phyloP scores from a whole-genome alignment of 2,329 filamentous ascomycete genomes.

The Penicillium aurantiogriseum region DNA sequence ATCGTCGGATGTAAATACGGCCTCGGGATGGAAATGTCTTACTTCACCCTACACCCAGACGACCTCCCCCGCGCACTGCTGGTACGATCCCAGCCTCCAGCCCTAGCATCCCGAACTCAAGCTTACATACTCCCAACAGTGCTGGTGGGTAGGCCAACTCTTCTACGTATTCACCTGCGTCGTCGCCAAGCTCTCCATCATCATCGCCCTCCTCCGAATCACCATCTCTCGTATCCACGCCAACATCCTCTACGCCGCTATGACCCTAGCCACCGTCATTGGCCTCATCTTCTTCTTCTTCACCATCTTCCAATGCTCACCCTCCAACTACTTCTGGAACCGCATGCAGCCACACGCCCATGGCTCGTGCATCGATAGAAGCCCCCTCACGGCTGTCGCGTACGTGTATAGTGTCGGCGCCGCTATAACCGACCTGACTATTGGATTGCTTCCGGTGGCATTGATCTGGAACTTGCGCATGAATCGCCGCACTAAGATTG shows the following conservation, averaged over 20 bases:
- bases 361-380: constrained; percentile 42
- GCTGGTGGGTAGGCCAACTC: constrained; percentile 54
- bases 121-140: constrained; percentile 14
- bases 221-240: constrained; percentile 46
- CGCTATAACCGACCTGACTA: constrained; percentile 50
- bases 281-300: constrained; percentile 51
- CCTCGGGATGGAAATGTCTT: constrained; percentile 20
- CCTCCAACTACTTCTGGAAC: constrained; percentile 52
- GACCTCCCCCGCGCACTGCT: constrained; percentile 24
- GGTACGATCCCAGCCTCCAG: constrained; percentile 14
- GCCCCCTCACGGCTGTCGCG: constrained; percentile 52
- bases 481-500: constrained; percentile 50
- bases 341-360: constrained; percentile 18
- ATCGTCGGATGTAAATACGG: constrained; percentile 28
- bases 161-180: constrained; percentile 51
- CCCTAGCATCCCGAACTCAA: not conserved
- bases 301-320: constrained; percentile 52
- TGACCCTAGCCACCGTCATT: constrained; percentile 43
- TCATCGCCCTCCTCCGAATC: constrained; percentile 52
- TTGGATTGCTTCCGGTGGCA: constrained; percentile 53
- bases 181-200: constrained; percentile 51
- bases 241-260: constrained; percentile 47
- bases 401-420: constrained; percentile 51
- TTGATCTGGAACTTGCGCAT: constrained; percentile 57
- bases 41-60: constrained; percentile 20